Evolutionary conservation across 257 asterid species (phyloP).

Genomic region (Lantana camara): DNA sequence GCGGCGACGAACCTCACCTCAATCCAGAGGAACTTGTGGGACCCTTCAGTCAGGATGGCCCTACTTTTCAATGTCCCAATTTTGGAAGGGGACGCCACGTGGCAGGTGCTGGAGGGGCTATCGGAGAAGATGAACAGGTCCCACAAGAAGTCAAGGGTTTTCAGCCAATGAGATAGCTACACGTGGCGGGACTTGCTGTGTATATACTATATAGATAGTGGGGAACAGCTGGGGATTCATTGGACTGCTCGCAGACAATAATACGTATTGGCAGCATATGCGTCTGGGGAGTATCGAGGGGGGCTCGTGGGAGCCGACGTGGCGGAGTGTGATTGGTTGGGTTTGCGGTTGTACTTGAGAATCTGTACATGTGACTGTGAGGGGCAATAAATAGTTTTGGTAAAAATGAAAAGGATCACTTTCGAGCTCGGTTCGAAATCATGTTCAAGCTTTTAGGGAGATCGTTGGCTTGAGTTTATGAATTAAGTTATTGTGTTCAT

Average conservation of each 20-base stretch:
- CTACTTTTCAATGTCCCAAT: conserved; percentile 52
- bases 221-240: conserved; percentile 55
- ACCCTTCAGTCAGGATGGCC: conserved; percentile 47
- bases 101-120: conserved; percentile 58
- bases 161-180: not conserved
- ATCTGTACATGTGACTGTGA: too few relatives aligned
- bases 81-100: conserved; percentile 77
- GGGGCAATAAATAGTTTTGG: conserved; percentile 7
- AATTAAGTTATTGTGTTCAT: too few relatives aligned
- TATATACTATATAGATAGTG: not conserved
- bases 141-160: conserved; percentile 36
- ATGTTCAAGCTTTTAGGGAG: too few relatives aligned
- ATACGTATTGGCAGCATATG: conserved; percentile 10
- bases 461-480: too few relatives aligned
- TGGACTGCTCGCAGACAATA: conserved; percentile 21
- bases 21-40: conserved; percentile 66
- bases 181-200: conserved; percentile 27
- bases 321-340: conserved; percentile 19
- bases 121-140: conserved; percentile 49
- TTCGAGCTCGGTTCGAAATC: too few relatives aligned
- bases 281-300: conserved; percentile 2
- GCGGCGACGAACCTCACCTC: conserved; percentile 57
- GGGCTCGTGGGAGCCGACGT: conserved; percentile 6
- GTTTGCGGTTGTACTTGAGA: conserved; percentile 2
- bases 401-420: conserved; percentile 1